Base-by-base conservation (phyloP, 116 monocot genomes). In the Iris pallida region DNA sequence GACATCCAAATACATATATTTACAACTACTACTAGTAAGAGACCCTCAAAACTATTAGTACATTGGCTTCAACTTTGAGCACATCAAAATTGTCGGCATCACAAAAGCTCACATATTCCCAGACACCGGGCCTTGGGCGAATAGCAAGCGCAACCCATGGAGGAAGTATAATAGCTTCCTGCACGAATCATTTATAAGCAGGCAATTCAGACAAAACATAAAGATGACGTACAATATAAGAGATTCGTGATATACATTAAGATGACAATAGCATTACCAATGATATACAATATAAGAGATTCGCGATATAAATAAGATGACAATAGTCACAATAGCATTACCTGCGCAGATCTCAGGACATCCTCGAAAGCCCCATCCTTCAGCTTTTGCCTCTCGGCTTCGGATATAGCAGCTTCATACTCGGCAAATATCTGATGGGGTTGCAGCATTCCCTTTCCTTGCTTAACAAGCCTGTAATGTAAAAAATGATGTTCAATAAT, bases 121-220 rank as follows among this genome's bases (percentile, higher is more conserved):
- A 85, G 45, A 85, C 71, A 30, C 85, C 85, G 19, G 85, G 85
- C 62, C 76, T 70, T 7, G 85, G 85, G 2, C 85, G 80, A 51
- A 77, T 61, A 12, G 85, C 85, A 40, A 85, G 76, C 41, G 85
- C 85, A 30, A 85, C 74, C 53, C 58, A 52, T 17, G 85, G 85
- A 53, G 85, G 85, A 20, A 89, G 51, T 9, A 89, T 85, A 14
- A 89, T 82, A 0, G 76, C 89, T 80, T 89, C 89, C 89, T 89
- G 76, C 43, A 74, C 65, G 63, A 10, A 4, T n/a, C 4, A 0
- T 44, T 45, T 16, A 45, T 47, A n/a, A n/a, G n/a, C n/a, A n/a
- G n/a, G n/a, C n/a, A n/a, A n/a, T n/a, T n/a, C n/a, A n/a, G n/a
- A n/a, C n/a, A n/a, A n/a, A n/a, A n/a, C n/a, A n/a, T n/a, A n/a